Base-by-base conservation (phyloP, 2,329 filamentous ascomycete species). In the Nothophaeocryptopus gaeumannii region DNA sequence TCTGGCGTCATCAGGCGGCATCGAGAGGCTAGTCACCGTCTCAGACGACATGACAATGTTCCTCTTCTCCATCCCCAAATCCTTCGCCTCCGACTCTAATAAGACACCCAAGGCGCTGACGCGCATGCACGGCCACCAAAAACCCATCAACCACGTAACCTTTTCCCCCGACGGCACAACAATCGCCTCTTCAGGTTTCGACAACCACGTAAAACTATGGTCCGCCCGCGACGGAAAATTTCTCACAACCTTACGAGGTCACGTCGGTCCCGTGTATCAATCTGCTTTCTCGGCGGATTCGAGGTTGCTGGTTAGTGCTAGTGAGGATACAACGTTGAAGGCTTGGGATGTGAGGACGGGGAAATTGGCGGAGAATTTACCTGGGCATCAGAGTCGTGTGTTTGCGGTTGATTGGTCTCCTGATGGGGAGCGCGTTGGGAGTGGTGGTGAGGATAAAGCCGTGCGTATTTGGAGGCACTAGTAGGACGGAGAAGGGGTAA, bases 11-110 rank as follows among this genome's bases (percentile, higher is more conserved):
- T 62, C 64, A 5, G 60, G 59, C 10, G 77, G 95, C 15, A 83
- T 87, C 1, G 93, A 99, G 73, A 82, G 88, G 26, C 73, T 97
- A 3, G 88, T 95, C 2, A 95, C 90, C 8, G 93, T 92, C 2
- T 92, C 86, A 58, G 93, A 97, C 66, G 93, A 99, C 69, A 95
- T 91, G 69, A 96, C 91, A 5, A 92, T 99, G 80, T 96, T 90
- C 67, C 79, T 99, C 7, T 99, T 92, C 92, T 88, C 95, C 53
- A 91, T 91, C 0, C 78, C 84, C 8, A 78, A 77, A 37, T 84
- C 85, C 3, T 26, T 26, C 20, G 20, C 20, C 20, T 31, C 41
- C 32, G 38, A 38, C 7, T 42, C 39, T 14, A 38, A 48, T 13
- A 42, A 38, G 8, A 48, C 45, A 9, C 88, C 78, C 7, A 96